Evolutionary conservation across 768 basidiomycete genomes (phyloP).

Genomic region (Lactifluus pinguis): DNA sequence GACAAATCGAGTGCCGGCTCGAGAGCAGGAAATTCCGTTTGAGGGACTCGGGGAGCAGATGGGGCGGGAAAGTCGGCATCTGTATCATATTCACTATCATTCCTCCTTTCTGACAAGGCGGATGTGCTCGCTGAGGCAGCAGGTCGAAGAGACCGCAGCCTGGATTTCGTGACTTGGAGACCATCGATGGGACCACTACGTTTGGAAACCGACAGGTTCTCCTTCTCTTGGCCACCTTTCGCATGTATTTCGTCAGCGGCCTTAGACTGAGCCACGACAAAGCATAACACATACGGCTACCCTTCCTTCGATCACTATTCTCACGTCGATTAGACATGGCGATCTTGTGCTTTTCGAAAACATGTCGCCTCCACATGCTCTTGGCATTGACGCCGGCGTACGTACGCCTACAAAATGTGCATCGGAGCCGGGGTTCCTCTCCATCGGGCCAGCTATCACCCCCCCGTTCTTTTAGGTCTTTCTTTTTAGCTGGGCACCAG

Average conservation of each 20-base stretch:
- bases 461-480: conserved; percentile 61
- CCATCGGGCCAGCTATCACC: conserved; percentile 71
- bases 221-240: conserved; percentile 42
- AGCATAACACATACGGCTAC: conserved; percentile 42
- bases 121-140: conserved; percentile 8
- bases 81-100: conserved; percentile 14
- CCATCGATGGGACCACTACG: conserved; percentile 13
- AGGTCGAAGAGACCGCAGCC: conserved; percentile 19
- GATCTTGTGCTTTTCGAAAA: conserved; percentile 85
- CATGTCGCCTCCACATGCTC: conserved; percentile 86
- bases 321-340: conserved; percentile 84
- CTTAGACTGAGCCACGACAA: neutral
- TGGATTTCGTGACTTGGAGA: conserved; percentile 9
- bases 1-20: conserved; percentile 14
- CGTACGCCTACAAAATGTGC: conserved; percentile 76
- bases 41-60: conserved; percentile 15
- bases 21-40: conserved; percentile 16
- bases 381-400: conserved; percentile 85
- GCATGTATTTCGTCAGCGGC: conserved; percentile 37
- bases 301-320: conserved; percentile 47
- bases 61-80: conserved; percentile 11
- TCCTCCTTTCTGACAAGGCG: conserved; percentile 16
- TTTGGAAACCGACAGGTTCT: conserved; percentile 29
- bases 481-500: conserved; percentile 83
- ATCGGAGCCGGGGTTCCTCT: conserved; percentile 69